Conservation (phyloP, 441 rosid species). For the Croton setiger region DNA sequence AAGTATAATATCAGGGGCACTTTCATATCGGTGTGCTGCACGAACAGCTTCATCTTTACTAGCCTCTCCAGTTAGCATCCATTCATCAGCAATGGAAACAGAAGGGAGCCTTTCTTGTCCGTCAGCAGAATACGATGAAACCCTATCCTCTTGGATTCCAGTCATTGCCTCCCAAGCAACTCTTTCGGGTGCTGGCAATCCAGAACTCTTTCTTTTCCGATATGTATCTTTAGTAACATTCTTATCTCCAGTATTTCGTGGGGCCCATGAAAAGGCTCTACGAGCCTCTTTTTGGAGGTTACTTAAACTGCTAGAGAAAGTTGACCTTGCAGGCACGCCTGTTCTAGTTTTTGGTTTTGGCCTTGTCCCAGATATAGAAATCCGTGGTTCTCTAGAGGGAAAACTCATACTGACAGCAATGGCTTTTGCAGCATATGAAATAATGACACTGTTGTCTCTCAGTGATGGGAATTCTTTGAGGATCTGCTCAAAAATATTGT, state of each 20-base stretch:
- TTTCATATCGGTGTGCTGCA: constrained; percentile 84
- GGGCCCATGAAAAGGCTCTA: constrained; percentile 98
- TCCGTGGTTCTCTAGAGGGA: constrained; percentile 76
- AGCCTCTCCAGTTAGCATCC: constrained; percentile 88
- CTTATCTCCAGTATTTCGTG: constrained; percentile 82
- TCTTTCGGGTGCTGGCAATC: constrained; percentile 77
- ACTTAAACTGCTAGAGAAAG: constrained; percentile 85
- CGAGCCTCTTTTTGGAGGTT: constrained; percentile 97
- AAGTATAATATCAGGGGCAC: constrained; percentile 90
- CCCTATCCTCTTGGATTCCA: constrained; percentile 84
- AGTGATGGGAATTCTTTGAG: constrained; percentile 88
- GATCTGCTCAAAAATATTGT: constrained; percentile 50
- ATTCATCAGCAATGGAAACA: constrained; percentile 88
- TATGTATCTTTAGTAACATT: constrained; percentile 70
- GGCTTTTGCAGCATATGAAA: constrained; percentile 90
- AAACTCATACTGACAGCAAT: constrained; percentile 69
- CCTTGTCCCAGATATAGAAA: constrained; percentile 70
- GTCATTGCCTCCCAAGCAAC: constrained; percentile 98
- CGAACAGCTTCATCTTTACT: constrained; percentile 83
- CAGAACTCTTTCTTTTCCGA: constrained; percentile 90
- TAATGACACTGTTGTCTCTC: constrained; percentile 69
- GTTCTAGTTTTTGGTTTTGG: constrained; percentile 63
- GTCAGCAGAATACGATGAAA: constrained; percentile 56
- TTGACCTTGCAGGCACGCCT: constrained; percentile 53
- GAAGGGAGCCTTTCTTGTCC: constrained; percentile 92